Evolutionary conservation across 371 early-diverging fungal genomes (phyloP).

Genomic region (Dentiscutata heterogama): DNA sequence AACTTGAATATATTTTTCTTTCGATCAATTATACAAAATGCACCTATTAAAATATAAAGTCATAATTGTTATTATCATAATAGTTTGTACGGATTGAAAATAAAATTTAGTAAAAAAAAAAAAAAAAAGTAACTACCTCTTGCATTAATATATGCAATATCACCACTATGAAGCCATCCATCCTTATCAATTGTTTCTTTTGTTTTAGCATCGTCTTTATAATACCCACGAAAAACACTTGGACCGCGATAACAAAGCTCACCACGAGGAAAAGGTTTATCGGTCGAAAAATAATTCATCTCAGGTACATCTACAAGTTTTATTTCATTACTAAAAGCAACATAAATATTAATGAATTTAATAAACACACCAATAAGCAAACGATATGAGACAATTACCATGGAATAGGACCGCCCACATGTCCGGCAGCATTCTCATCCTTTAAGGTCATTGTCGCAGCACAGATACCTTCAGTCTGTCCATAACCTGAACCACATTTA

Average conservation of each 20-base stretch:
- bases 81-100: not conserved
- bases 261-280: constrained; percentile 86
- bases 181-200: constrained; percentile 82
- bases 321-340: constrained; percentile 61
- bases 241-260: constrained; percentile 93
- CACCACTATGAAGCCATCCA: constrained; percentile 94
- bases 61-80: not conserved
- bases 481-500: constrained; percentile 86
- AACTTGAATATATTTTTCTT: constrained; percentile 98
- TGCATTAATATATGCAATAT: constrained; percentile 86
- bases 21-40: constrained; percentile 90
- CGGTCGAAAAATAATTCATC: constrained; percentile 83
- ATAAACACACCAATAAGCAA: not conserved
- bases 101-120: no score
- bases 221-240: constrained; percentile 83
- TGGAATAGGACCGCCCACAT: constrained; percentile 77
- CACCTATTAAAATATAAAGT: constrained; percentile 55
- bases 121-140: constrained; percentile 56
- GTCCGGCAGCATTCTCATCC: constrained; percentile 67
- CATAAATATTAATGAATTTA: not conserved
- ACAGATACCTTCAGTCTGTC: constrained; percentile 88
- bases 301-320: constrained; percentile 95
- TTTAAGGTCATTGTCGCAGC: constrained; percentile 61
- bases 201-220: constrained; percentile 88
- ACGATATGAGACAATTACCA: constrained; percentile 48